A percentile compares a stretch with the other conserved stretches of the same genome.
Evolutionary conservation across 2,329 filamentous ascomycete species (phyloP).

Genomic region (Xenoacremonium recifei): DNA sequence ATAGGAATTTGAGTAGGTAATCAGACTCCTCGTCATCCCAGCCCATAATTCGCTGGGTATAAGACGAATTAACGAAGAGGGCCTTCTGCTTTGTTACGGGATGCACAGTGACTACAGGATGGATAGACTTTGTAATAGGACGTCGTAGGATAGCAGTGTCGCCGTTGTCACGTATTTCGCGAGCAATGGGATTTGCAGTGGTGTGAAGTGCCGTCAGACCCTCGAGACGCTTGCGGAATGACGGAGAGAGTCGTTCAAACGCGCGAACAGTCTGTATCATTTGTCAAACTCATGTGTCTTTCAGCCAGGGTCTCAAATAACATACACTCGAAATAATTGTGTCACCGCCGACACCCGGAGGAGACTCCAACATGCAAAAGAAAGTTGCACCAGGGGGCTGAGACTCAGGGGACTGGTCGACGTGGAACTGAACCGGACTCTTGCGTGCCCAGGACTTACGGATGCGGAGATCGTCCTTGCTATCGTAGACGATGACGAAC

Average conservation of each 20-base stretch:
- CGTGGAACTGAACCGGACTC: slow-evolving; percentile 38
- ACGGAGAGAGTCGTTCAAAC: too few species aligned
- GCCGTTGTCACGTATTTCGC: too few species aligned
- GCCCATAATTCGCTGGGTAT: slow-evolving; percentile 63
- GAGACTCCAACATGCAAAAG: slow-evolving; percentile 35
- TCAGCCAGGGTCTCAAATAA: too few species aligned
- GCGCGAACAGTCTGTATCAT: slow-evolving; percentile 5
- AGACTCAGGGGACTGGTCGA: slow-evolving; percentile 42
- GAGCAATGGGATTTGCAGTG: slow-evolving; percentile 52
- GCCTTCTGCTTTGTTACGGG: slow-evolving; percentile 62
- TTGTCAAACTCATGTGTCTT: slow-evolving; percentile 5
- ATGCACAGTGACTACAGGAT: slow-evolving; percentile 34
- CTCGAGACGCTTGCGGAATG: slow-evolving; percentile 2
- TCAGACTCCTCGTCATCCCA: slow-evolving; percentile 70
- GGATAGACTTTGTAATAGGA: too few species aligned
- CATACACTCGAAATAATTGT: too few species aligned
- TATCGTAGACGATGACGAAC: slow-evolving; percentile 46
- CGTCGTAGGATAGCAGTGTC: too few species aligned
- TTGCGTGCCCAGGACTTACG: slow-evolving; percentile 28
- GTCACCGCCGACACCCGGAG: slow-evolving; percentile 15
- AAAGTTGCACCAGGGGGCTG: slow-evolving; percentile 42
- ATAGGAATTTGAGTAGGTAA: slow-evolving; percentile 64
- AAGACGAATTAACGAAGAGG: slow-evolving; percentile 61
- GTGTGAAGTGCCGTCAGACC: slow-evolving; percentile 7
- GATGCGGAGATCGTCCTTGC: slow-evolving; percentile 42